Evolutionary conservation across 495 filamentous ascomycete genomes (phyloP).

Genomic region (Neohortaea acidophila): DNA sequence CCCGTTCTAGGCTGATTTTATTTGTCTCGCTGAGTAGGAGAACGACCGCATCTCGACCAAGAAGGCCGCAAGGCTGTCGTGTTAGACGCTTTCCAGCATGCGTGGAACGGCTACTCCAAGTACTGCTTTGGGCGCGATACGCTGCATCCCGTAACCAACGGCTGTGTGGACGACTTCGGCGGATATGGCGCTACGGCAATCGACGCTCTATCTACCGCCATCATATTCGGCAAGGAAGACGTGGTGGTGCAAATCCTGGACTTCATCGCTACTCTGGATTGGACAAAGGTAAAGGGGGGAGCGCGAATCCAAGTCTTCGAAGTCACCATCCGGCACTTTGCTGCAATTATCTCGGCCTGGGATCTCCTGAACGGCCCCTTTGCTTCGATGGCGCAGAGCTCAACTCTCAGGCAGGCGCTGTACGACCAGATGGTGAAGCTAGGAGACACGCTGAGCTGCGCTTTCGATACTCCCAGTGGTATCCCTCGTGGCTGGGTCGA

Average conservation of each 20-base stretch:
- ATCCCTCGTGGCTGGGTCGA: too few relatives aligned
- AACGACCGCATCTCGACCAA: not conserved
- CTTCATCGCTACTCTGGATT: constrained; percentile 8
- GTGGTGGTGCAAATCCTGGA: constrained; percentile 4
- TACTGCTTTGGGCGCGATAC: constrained; percentile 8
- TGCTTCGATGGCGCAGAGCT: not conserved
- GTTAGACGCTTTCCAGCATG: constrained; percentile 6
- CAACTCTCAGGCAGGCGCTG: too few relatives aligned
- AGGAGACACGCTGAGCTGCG: too few relatives aligned
- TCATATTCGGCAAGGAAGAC: constrained; percentile 9
- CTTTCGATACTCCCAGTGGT: too few relatives aligned
- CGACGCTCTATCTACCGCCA: constrained; percentile 11
- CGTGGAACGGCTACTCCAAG: constrained; percentile 9
- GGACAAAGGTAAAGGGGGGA: not conserved
- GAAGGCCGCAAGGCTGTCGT: constrained; percentile 1
- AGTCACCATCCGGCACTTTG: constrained; percentile 76
- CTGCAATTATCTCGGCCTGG: constrained; percentile 68
- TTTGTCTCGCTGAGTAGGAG: not conserved
- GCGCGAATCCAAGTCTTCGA: constrained; percentile 53
- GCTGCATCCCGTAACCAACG: constrained; percentile 6
- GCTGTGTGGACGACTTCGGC: constrained; percentile 6
- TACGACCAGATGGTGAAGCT: too few relatives aligned
- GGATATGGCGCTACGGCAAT: constrained; percentile 11
- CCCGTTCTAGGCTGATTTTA: too few relatives aligned
- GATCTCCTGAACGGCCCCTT: constrained; percentile 37